Evolutionary conservation across 495 filamentous ascomycete genomes (phyloP).

Genomic region (Penicillium cataractarum): DNA sequence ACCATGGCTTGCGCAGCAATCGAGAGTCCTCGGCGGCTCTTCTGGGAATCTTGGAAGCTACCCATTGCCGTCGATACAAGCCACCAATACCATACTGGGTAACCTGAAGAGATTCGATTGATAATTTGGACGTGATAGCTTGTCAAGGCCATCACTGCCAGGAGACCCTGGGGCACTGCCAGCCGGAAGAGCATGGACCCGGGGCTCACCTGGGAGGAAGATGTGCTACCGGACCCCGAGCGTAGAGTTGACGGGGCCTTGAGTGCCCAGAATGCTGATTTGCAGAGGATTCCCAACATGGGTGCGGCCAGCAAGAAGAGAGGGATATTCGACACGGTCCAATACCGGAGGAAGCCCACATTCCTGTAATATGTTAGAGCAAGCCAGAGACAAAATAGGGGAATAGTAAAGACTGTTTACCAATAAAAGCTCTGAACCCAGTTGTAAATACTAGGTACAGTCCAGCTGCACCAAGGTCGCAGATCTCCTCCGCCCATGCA

Average conservation of each 20-base stretch:
- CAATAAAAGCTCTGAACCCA: conserved; percentile 92
- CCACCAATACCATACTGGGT: conserved; percentile 89
- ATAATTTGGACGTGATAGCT: conserved; percentile 94
- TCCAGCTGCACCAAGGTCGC: conserved; percentile 74
- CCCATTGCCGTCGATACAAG: conserved; percentile 51
- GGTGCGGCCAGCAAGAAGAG: conserved; percentile 84
- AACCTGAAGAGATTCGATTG: conserved; percentile 84
- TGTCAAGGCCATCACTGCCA: conserved; percentile 71
- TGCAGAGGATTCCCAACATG: conserved; percentile 69
- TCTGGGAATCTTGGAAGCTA: conserved; percentile 20
- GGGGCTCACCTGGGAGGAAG: conserved; percentile 36
- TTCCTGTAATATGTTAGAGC: conserved; percentile 58
- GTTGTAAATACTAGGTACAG: conserved; percentile 81
- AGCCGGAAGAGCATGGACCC: conserved; percentile 54
- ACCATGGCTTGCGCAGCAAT: conserved; percentile 67
- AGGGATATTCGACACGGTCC: conserved; percentile 84
- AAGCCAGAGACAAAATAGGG: not conserved
- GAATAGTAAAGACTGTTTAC: conserved; percentile 51
- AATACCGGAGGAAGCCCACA: conserved; percentile 85
- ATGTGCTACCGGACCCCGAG: conserved; percentile 19
- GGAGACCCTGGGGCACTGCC: conserved; percentile 70
- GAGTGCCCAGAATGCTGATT: conserved; percentile 60
- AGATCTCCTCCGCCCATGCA: conserved; percentile 51
- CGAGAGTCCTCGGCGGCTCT: conserved; percentile 26
- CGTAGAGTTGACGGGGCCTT: conserved; percentile 23